Evolutionary conservation across 257 asterid species (phyloP), one percentile per base, ranked within the genome.

Genomic region (Galeopsis tetrahit): DNA sequence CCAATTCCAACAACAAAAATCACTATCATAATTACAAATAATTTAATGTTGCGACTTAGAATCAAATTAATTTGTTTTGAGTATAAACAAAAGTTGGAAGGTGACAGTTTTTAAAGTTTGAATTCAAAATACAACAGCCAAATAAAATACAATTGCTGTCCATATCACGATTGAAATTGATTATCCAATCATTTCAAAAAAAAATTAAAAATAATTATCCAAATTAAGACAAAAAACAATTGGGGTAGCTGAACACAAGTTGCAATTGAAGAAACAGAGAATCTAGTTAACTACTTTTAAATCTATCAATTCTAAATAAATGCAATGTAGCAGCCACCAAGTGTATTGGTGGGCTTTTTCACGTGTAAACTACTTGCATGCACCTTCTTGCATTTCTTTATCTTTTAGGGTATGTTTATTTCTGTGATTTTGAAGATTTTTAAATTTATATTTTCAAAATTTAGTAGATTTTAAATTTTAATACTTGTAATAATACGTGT

Each of bases 51-150:
- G 28, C 28, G 28, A 21, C 1, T 21, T 21, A 21, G 28, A 21
- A 21, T 21, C 28, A 21, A 21, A 21, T 21, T 21, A 21, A 0
- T 21, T 21, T 21, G 28, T 21, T 21, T 21, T 21, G 28, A 21
- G 28, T 21, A 21, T 21, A 53, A 39, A 62, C 10, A 62, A 62
- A 34, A 38, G 14, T 62, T 62, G 9, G 34, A 36, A 21, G 11
- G 51, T 14, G 68, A 62, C 68, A 62, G 7, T 6, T 62, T 38
- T 62, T n/a, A 62, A 62, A 14, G 33, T 36, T 62, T 39, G 68
- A 62, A 62, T 62, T 62, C 51, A 62, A 62, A 36, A 62, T 7
- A 36, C 33, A 62, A 13, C 13, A 0, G 15, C 21, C 21, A 1
- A 32, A 3, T 60, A 35, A 13, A 60, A 14, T 6, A 35, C 4